Percentiles rank a stretch among this genome's conserved stretches.
phyloP scores from a whole-genome alignment of 2,329 filamentous ascomycete species.

The Penicillium hordei region DNA sequence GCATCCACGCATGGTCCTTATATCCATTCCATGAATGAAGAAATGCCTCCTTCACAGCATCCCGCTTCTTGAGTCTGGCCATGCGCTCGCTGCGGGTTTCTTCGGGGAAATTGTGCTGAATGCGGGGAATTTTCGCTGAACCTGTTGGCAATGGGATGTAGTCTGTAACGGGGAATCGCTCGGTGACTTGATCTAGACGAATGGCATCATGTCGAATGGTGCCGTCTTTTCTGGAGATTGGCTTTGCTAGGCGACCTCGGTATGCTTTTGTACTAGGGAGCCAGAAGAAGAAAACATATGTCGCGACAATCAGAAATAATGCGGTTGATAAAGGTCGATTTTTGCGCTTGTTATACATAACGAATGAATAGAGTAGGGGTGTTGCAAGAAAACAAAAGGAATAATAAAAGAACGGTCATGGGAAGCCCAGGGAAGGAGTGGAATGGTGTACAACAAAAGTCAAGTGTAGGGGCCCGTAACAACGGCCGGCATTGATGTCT shows the following conservation, averaged over 20 bases:
- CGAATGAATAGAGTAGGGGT: background rate
- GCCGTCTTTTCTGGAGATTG: slow-evolving; percentile 8
- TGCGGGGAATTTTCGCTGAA: slow-evolving; percentile 68
- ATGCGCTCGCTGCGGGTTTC: slow-evolving; percentile 62
- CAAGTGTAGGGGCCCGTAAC: background rate
- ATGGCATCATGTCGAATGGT: slow-evolving; percentile 16
- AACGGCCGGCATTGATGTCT: background rate
- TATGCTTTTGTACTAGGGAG: slow-evolving; percentile 7
- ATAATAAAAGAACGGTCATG: background rate
- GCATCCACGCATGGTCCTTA: slow-evolving; percentile 73
- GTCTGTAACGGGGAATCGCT: slow-evolving; percentile 72
- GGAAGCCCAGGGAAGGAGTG: background rate
- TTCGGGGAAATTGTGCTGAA: slow-evolving; percentile 69
- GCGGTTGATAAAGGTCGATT: slow-evolving; percentile 19
- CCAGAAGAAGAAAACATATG: slow-evolving; percentile 24
- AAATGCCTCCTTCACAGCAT: slow-evolving; percentile 71
- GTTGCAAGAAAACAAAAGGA: background rate
- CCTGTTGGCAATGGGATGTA: slow-evolving; percentile 73
- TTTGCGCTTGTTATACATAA: slow-evolving; percentile 28
- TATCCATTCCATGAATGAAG: slow-evolving; percentile 81
- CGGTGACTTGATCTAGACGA: slow-evolving; percentile 71
- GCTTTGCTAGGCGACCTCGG: slow-evolving; percentile 5
- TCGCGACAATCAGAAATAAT: slow-evolving; percentile 16
- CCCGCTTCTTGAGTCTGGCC: slow-evolving; percentile 63
- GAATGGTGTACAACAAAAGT: background rate